These are phyloP conservation scores for Aureobasidium namibiae DNA, from an alignment of 2,329 filamentous ascomycete genomes.

Conservation along the genomic window DNA sequence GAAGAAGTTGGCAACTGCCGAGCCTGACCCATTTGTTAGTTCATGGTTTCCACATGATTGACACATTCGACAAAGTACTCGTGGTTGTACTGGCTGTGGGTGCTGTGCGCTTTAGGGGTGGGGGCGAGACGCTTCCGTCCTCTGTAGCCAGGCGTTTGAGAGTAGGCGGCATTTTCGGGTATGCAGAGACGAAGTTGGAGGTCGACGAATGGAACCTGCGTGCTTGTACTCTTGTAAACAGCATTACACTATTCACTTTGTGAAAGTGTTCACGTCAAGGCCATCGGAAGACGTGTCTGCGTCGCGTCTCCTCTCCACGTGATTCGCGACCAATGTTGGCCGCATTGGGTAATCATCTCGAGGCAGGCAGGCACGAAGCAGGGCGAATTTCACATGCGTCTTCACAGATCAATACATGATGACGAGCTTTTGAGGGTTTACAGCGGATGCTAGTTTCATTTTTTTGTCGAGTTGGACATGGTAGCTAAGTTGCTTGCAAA, in stretches of 20 bases:
- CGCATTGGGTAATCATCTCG: not conserved
- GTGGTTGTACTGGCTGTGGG: slow-evolving; percentile 41
- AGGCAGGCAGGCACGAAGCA: not conserved
- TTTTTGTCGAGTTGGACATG: not conserved
- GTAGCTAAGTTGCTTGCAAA: not conserved
- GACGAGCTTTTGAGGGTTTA: not conserved
- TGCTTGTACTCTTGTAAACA: not conserved
- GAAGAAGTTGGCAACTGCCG: slow-evolving; percentile 75
- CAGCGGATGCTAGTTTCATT: not conserved
- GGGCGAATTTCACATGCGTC: not conserved
- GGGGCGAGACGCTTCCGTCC: slow-evolving; percentile 46
- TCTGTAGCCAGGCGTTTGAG: slow-evolving; percentile 32
- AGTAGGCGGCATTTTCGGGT: slow-evolving; percentile 4
- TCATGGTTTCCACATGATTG: not conserved
- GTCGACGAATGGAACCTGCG: not conserved
- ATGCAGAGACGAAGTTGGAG: not conserved
- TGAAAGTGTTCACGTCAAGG: not conserved
- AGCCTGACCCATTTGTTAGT: slow-evolving; percentile 39
- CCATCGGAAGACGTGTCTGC: not conserved
- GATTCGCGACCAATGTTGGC: not conserved
- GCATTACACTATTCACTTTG: not conserved
- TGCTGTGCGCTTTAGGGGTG: slow-evolving; percentile 47
- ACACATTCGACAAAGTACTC: slow-evolving; percentile 28
- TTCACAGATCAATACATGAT: not conserved
- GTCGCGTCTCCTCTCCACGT: too few relatives aligned